Conservation (phyloP, 192 early-diverging fungal genomes). For the Haplosporangium gracile region DNA sequence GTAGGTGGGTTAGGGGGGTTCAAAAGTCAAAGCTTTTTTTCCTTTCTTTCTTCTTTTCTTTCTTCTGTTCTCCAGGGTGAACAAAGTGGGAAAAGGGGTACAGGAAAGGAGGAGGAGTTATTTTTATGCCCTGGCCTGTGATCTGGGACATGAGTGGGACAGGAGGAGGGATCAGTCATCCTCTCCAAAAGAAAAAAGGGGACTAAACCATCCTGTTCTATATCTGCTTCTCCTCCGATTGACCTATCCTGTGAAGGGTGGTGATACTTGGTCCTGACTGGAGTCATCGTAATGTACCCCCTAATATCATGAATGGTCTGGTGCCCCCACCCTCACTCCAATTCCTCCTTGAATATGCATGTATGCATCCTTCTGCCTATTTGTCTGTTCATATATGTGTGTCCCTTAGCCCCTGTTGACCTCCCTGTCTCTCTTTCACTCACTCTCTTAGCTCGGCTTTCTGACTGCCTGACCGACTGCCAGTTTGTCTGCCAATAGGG, state of each 20-base stretch:
- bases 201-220: background rate
- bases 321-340: background rate
- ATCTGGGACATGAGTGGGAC: background rate
- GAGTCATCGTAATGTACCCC: background rate
- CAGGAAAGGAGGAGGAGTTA: background rate
- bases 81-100: background rate
- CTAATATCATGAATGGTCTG: background rate
- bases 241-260: background rate
- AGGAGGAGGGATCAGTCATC: background rate
- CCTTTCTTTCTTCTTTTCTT: background rate
- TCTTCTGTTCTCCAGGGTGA: background rate
- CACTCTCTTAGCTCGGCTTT: background rate
- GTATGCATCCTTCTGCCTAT: background rate
- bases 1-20: background rate
- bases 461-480: background rate
- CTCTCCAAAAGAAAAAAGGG: background rate
- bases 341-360: background rate
- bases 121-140: slow-evolving; percentile 1
- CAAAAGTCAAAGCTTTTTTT: background rate
- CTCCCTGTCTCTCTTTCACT: background rate
- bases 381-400: background rate
- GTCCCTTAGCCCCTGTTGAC: background rate
- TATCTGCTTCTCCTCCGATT: background rate
- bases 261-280: background rate
- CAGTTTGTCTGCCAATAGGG: background rate